Base-by-base conservation (phyloP, 495 filamentous ascomycete species). In the Xylaria grammica region DNA sequence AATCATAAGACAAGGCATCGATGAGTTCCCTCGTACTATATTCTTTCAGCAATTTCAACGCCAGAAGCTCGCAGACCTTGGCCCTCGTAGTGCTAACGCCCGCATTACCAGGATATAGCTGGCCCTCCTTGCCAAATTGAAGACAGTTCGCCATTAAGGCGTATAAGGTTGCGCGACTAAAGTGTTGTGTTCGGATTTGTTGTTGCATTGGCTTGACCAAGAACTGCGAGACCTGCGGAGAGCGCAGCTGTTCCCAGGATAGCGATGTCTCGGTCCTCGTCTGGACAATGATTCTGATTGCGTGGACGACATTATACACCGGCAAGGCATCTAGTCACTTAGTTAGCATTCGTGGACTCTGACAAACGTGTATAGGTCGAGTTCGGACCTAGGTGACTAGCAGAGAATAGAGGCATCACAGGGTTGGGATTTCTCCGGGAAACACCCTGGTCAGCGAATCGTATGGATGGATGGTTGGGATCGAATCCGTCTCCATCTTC, bases 181-280 rank as follows among this genome's bases (percentile, higher is more conserved):
- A 92, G 75, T 96, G 91, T 20, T 89, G 86, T 24, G 82, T 82
- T 57, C 87, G 85, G 40, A 96, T 91, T 68, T 93, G 89, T 65
- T 93, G 91, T 74, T 93, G 92, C 79, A 87, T 85, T 2, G 94
- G 94, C 79, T 97, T 98, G 69, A 97, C 84, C 24, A 98, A 82
- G 73, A 98, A 98, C 75, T 96, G 93, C 17, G 92, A 97, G 36
- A 98, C 90, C 73, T 98, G 94, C 7, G 94, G 94, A 10, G 94
- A 96, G 53, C 94, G 86, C 65, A 98, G 80, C 75, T 98, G 94
- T 63, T 97, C 94, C 93, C 93, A 98, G n/a, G 91, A 88, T 55
- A 98, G 77, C 0, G 91, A 94, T 4, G 94, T 97, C 75, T 98
- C 94, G 76, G 91, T 94, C 74, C 90, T 85, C 22, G 90, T 82